These are phyloP conservation scores for Cordyceps cateniannulata DNA, from an alignment of 2,329 filamentous ascomycete species.

Conservation along the genomic window DNA sequence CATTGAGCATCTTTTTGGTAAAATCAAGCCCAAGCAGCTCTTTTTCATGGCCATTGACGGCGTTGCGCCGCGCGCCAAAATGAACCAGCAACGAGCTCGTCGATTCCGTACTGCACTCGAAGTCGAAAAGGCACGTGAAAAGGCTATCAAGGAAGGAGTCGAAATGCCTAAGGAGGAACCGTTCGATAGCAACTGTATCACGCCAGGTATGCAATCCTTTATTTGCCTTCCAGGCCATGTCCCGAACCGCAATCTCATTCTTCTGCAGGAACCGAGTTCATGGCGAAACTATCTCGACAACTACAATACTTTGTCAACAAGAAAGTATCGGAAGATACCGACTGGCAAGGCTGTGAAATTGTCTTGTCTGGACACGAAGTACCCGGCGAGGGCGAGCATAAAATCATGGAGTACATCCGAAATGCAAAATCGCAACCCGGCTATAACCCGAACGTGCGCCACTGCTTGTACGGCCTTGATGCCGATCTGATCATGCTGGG, in stretches of 20 bases:
- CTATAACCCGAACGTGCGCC: conserved; percentile 88
- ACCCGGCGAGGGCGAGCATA: conserved; percentile 96
- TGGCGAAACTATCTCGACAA: conserved; percentile 91
- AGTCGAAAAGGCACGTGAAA: conserved; percentile 81
- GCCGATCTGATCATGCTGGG: conserved; percentile 98
- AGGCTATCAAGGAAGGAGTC: conserved; percentile 80
- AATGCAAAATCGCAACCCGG: conserved; percentile 91
- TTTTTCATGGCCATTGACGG: conserved; percentile 99
- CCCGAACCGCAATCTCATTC: not conserved
- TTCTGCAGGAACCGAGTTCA: conserved; percentile 70
- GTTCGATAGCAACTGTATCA: conserved; percentile 99
- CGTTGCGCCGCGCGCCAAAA: conserved; percentile 95
- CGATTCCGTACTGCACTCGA: conserved; percentile 93
- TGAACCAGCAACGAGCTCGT: conserved; percentile 97
- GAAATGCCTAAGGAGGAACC: conserved; percentile 92
- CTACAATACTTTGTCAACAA: conserved; percentile 98
- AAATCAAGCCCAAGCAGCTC: conserved; percentile 96
- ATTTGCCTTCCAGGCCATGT: not conserved
- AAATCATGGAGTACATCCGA: conserved; percentile 99
- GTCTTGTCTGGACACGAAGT: conserved; percentile 97
- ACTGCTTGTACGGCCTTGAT: conserved; percentile 95
- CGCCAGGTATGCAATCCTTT: conserved; percentile 54
- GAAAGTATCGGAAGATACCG: conserved; percentile 92
- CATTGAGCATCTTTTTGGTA: conserved; percentile 96
- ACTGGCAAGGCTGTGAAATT: conserved; percentile 96